These are phyloP conservation scores for Eimeria nieschulzi DNA, from an alignment of 169 alveolate species.

Conservation along the genomic window DNA sequence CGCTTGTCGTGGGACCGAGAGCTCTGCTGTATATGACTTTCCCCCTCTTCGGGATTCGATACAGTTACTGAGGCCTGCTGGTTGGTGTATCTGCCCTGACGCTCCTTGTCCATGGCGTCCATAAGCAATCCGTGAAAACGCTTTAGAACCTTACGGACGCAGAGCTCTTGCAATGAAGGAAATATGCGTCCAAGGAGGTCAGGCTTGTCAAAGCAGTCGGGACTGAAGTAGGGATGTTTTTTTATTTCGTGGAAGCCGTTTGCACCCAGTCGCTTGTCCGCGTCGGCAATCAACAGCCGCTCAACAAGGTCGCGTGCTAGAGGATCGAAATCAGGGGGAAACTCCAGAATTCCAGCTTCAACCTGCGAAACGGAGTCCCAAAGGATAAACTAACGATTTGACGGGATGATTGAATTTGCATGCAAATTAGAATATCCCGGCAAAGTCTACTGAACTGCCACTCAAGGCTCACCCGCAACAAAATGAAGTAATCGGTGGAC, in stretches of 20 bases:
- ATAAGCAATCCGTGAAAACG: neutral
- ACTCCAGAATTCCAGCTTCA: slow-evolving; percentile 71
- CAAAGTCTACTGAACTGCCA: no score
- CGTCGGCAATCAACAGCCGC: slow-evolving; percentile 76
- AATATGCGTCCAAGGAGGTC: neutral
- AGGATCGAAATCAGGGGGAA: slow-evolving; percentile 55
- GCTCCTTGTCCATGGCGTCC: neutral
- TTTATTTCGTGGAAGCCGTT: slow-evolving; percentile 61
- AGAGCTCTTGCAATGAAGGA: slow-evolving; percentile 10
- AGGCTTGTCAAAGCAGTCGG: neutral
- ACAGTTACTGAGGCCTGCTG: no score
- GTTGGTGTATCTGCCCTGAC: neutral
- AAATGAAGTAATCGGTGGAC: slow-evolving; percentile 83
- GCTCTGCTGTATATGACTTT: no score
- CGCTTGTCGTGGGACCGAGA: no score
- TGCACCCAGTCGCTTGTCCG: slow-evolving; percentile 82
- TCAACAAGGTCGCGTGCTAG: slow-evolving; percentile 81
- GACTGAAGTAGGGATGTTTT: slow-evolving; percentile 76
- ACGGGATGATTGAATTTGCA: neutral
- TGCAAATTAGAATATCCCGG: neutral
- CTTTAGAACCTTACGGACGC: slow-evolving; percentile 8
- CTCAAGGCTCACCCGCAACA: slow-evolving; percentile 74
- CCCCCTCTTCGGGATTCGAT: no score
- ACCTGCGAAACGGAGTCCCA: slow-evolving; percentile 15
- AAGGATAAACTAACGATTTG: neutral